Conservation (phyloP, 73 alveolate species). For the Stentor coeruleus region DNA sequence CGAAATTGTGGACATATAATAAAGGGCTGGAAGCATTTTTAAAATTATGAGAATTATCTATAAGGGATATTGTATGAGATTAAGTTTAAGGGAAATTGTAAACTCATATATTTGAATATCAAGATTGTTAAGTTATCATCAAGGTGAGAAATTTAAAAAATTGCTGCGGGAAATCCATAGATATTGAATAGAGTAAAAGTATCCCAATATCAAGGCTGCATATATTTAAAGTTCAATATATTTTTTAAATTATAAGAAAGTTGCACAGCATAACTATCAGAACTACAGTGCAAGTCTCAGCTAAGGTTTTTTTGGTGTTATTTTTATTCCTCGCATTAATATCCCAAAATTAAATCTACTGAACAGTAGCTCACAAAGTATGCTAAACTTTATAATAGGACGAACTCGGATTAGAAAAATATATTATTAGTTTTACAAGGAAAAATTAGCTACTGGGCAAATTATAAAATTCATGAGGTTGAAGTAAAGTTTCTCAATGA, state of each 20-base stretch:
- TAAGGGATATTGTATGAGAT: background rate
- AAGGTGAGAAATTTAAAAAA: background rate
- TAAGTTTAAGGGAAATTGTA: background rate
- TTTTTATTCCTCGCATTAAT: background rate
- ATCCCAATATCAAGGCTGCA: too few species aligned
- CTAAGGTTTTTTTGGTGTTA: background rate
- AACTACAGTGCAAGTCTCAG: background rate
- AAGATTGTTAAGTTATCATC: slow-evolving; percentile 17
- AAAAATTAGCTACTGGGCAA: background rate
- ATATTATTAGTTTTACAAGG: background rate
- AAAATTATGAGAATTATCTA: background rate
- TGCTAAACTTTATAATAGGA: background rate
- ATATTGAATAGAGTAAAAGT: background rate
- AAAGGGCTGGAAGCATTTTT: background rate
- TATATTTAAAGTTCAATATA: too few species aligned
- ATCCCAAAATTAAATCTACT: slow-evolving; percentile 3
- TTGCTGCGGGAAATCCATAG: background rate
- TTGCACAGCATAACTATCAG: background rate
- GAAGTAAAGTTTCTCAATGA: background rate
- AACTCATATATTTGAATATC: background rate
- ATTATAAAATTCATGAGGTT: background rate
- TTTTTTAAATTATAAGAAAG: too few species aligned
- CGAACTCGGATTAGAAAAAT: background rate
- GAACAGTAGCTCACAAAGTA: background rate
- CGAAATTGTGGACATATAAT: too few species aligned